These are phyloP conservation scores for Cenococcum geophilum DNA, from an alignment of 495 filamentous ascomycete genomes.

Conservation along the genomic window DNA sequence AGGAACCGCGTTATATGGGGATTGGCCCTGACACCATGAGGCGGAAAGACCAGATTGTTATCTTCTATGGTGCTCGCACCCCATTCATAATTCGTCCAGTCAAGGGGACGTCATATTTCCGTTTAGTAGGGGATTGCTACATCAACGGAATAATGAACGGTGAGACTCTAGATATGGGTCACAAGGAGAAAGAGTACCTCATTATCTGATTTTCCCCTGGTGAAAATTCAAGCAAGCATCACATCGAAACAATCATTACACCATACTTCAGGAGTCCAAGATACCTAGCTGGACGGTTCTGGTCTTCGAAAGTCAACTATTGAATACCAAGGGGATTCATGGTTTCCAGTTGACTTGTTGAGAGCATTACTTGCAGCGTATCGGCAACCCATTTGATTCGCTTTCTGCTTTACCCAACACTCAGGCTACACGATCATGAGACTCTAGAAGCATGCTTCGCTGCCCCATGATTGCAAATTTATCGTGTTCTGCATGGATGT, in stretches of 20 bases:
- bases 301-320: too few species aligned
- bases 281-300: background rate
- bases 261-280: background rate
- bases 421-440: too few species aligned
- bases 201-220: background rate
- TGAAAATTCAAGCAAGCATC: too few species aligned
- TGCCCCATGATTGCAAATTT: too few species aligned
- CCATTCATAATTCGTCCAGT: background rate
- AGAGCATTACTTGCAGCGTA: too few species aligned
- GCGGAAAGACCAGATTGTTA: background rate
- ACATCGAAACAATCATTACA: background rate
- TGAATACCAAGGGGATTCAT: too few species aligned
- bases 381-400: too few species aligned
- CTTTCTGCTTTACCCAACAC: too few species aligned
- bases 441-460: too few species aligned
- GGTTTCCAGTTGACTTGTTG: too few species aligned
- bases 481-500: too few species aligned
- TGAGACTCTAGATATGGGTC: background rate
- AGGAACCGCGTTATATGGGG: background rate
- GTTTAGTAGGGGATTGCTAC: background rate
- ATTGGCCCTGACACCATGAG: background rate
- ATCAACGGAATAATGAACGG: conserved; percentile 3
- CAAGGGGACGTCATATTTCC: background rate
- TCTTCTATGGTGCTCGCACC: conserved; percentile 1
- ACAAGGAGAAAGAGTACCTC: background rate